Base-by-base conservation (phyloP, 495 filamentous ascomycete genomes). In the Gamarada debralockiae region DNA sequence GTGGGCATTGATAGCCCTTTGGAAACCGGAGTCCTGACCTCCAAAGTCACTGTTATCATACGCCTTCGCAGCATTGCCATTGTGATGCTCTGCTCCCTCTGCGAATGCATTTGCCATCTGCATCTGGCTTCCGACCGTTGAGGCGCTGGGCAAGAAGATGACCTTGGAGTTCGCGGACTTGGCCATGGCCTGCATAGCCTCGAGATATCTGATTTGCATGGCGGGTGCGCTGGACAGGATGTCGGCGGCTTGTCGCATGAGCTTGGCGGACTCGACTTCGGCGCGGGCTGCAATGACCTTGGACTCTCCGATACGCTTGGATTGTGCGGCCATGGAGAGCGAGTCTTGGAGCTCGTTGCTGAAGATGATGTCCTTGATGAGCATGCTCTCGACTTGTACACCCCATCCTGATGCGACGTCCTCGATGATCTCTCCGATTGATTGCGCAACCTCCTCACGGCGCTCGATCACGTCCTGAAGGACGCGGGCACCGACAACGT, bases 291-390 rank as follows among this genome's bases (percentile, higher is more conserved):
- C 88, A 59, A 97, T 97, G 67, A 97, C 91, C 78, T 98, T 98
- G 72, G 84, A 89, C 73, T 98, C 93, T 70, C 95, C 93, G 58
- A 97, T 96, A 48, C 93, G 85, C 85, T 97, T 97, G 73, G 82
- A 86, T 77, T 98, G 91, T n/a, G 93, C 93, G n/a, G 93, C 93
- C 93, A 99, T 99, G 65, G 88, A 93, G 50, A 99, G 80, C n/a
- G 88, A 93, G 54, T 97, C 93, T 69, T 99, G 93, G 25, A 99
- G 82, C 53, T 97, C 93, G 64, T 85, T 80, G 77, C 81, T 87
- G 84, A 99, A 99, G 67, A 97, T 89, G 67, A 99, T 95, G 70
- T 99, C 93, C 72, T 99, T 99, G 79, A 99, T 90, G 52, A 99
- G 81, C 95, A 99, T 99, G 62, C 83, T 89, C 77, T 97, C 95